A percentile compares a stretch with the other conserved stretches of the same genome.
phyloP scores from a whole-genome alignment of 129 eudicot genomes.

The Pseudognaphalium luteoalbum region DNA sequence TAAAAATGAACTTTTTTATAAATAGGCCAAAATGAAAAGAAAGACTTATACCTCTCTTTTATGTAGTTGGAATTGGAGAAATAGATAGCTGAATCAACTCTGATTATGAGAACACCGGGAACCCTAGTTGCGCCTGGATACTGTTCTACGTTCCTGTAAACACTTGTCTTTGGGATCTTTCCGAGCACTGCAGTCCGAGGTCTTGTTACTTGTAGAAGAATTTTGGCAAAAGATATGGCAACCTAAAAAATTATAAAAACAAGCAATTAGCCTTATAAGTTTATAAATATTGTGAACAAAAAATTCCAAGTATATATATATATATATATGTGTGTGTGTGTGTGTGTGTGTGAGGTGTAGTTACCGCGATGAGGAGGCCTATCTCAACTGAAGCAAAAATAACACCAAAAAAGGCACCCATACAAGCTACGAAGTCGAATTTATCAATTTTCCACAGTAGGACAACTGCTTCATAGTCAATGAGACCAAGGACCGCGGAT shows the following conservation, averaged over 20 bases:
- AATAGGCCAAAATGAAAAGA: neutral
- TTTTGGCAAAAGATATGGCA: conserved; percentile 64
- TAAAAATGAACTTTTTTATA: neutral
- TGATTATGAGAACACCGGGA: conserved; percentile 60
- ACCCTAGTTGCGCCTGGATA: conserved; percentile 63
- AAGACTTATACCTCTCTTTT: conserved; percentile 53
- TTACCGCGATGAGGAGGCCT: conserved; percentile 72
- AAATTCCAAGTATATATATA: neutral
- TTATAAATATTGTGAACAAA: neutral
- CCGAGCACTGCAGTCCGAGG: conserved; percentile 72
- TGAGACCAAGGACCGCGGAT: conserved; percentile 59
- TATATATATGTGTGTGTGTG: too few relatives aligned
- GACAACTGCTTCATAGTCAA: conserved; percentile 56
- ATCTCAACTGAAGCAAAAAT: conserved; percentile 58
- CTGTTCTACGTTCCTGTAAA: conserved; percentile 65
- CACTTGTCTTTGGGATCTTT: conserved; percentile 60
- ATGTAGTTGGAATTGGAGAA: conserved; percentile 74
- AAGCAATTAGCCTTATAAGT: neutral
- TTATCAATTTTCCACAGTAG: conserved; percentile 70
- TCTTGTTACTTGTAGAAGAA: conserved; percentile 77
- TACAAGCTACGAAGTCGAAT: conserved; percentile 68
- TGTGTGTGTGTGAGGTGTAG: neutral
- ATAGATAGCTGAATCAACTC: conserved; percentile 75
- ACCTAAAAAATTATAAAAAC: conserved; percentile 35
- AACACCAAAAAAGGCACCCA: conserved; percentile 80